Base-by-base conservation (phyloP, 371 early-diverging fungal species). In the Mucor racemosus region DNA sequence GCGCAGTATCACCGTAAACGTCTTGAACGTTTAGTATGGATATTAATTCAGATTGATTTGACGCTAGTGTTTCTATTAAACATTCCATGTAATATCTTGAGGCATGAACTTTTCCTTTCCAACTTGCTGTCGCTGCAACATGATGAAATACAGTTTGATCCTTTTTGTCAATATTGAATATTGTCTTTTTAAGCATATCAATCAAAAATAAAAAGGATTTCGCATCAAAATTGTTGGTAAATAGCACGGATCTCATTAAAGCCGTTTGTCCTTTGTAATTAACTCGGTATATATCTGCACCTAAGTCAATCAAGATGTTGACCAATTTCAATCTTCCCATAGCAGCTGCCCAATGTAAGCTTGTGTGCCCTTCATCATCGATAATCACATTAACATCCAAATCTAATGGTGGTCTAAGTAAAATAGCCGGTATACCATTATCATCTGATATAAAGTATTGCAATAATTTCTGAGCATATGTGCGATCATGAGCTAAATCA, bases 341-440 rank as follows among this genome's bases (percentile, higher is more conserved):
- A 8, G 96, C 93, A 4, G 95, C 92, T 0, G 97, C 96, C 97
- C 97, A 98, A 69, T 98, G 98, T 15, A 96, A 76, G 2, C 94
- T 84, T 0, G 96, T 92, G 72, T 98, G 95, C 6, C 97, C 97
- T 58, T 92, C 92, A 50, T 94, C 95, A 65, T 97, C 97, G 46
- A 97, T 91, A 19, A 89, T 84, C 36, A 94, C 75, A 77, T 96
- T 88, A n/a, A 69, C 66, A 62, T 97, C 93, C 5, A 95, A 76
- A 56, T 89, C 90, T 0, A 76, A 46, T 4, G 88, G 82, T 38
- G 82, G 76, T 36, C 76, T 63, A 7, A 86, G 72, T 21, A 94
- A 69, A 13, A 88, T 80, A 1, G 78, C 70, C 1, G 90, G 90
- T 4, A 90, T 67, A 8, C 71, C 71, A 14, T 69, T 62, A 13